Base-by-base conservation (phyloP, 768 basidiomycete species). In the Mycena maculata region DNA sequence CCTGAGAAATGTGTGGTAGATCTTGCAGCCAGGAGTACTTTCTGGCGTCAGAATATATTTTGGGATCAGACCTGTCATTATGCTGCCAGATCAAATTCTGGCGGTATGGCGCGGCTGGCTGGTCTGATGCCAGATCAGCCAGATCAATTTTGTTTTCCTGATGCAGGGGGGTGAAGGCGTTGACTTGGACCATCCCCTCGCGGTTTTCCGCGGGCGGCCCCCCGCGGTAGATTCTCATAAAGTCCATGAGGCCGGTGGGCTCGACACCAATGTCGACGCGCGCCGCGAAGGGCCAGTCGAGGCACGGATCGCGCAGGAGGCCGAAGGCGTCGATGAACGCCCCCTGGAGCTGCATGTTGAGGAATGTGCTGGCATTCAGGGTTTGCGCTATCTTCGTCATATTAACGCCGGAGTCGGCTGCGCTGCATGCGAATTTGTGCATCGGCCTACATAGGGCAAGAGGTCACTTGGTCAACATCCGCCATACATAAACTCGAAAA, bases 231-330 rank as follows among this genome's bases (percentile, higher is more conserved):
- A 65, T 59, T 28, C 38, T n/a, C 22, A 65, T 23, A 50, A 65
- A 65, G 23, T 16, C 39, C 42, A 53, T 54, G 50, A 65, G 48
- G 42, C 60, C 50, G 3, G 57, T 38, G 57, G 64, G 64, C 57
- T 65, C 64, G 64, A 65, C 42, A 30, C 64, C 64, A 41, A 65
- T 49, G 64, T 65, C 64, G 49, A 65, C 30, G 42, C 57, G 57
- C 23, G 50, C 64, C 16, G 50, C 50, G 36, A 65, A 65, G 31
- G 23, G 41, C 31, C 42, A 16, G 49, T 65, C 57, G 23, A 60
- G 48, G 33, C 42, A 57, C 41, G 64, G 64, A 28, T 60, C 41
- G 36, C 50, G 56, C 18, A 65, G 64, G 50, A 65, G 64, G 52
- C 45, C 57, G 56, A 65, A 65, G 42, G 48, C 49, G 49, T 9